Evolutionary conservation across 2,329 filamentous ascomycete species (phyloP).

Genomic region (Sodiomyces alkalinus): DNA sequence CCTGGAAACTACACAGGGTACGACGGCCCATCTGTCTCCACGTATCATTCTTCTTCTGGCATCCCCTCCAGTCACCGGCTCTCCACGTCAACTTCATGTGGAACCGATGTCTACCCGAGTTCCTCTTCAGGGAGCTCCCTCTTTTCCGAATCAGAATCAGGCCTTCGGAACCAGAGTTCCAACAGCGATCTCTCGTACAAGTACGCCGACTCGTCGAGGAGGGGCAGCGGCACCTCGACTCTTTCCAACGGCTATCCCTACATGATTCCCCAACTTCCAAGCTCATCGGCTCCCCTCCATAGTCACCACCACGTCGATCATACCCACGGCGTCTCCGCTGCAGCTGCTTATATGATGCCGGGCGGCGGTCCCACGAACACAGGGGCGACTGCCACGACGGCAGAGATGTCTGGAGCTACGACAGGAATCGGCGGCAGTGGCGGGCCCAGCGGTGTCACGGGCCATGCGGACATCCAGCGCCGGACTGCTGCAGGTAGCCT

Average conservation of each 20-base stretch:
- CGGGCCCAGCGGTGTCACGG: background rate
- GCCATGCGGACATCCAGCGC: background rate
- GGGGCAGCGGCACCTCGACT: conserved; percentile 4
- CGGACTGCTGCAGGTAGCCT: background rate
- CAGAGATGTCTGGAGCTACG: background rate
- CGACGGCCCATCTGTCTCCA: conserved; percentile 3
- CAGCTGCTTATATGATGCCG: conserved; percentile 1
- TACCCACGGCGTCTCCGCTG: background rate
- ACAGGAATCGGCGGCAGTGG: background rate
- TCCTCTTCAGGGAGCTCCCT: conserved; percentile 5
- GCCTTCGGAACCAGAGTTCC: conserved; percentile 6
- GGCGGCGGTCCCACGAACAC: background rate
- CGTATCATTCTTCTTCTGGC: conserved; percentile 3
- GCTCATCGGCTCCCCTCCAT: conserved; percentile 1
- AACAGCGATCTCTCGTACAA: conserved; percentile 7
- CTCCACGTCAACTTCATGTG: conserved; percentile 2
- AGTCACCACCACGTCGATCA: background rate
- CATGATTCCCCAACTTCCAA: conserved; percentile 3
- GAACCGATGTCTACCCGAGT: conserved; percentile 4
- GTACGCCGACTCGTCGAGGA: conserved; percentile 5
- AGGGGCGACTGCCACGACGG: background rate
- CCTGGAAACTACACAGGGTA: conserved; percentile 2
- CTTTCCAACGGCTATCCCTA: conserved; percentile 6
- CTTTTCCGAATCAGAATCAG: conserved; percentile 6
- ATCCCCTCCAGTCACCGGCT: conserved; percentile 5